phyloP scores from a whole-genome alignment of 257 asterid genomes.

The Petunia secreta region DNA sequence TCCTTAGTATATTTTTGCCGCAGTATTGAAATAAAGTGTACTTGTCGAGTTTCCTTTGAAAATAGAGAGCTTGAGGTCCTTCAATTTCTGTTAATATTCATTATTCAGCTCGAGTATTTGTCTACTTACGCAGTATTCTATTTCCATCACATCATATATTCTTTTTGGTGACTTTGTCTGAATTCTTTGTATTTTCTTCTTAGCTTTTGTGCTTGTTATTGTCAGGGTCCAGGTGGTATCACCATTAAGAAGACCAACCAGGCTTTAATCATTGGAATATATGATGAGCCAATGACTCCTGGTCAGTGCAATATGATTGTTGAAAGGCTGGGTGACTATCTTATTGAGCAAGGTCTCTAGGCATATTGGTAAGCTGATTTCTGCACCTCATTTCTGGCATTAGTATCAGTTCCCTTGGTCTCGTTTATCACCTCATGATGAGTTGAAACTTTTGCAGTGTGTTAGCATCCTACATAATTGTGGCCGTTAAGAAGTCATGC shows the following conservation, averaged over 20 bases:
- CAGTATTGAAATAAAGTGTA: not conserved
- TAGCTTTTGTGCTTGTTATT: constrained; percentile 4
- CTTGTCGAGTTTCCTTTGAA: not conserved
- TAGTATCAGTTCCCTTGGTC: not conserved
- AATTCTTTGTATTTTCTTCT: not conserved
- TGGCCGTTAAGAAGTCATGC: constrained; percentile 25
- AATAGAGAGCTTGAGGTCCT: not conserved
- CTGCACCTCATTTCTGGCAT: not conserved
- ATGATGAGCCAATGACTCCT: constrained; percentile 51
- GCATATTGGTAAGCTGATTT: constrained; percentile 24
- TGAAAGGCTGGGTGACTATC: constrained; percentile 52
- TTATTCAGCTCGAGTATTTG: not conserved
- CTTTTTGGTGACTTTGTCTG: not conserved
- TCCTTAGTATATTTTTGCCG: not conserved
- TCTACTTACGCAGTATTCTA: not conserved
- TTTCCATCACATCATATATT: not conserved
- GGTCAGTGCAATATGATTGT: constrained; percentile 53
- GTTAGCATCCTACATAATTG: constrained; percentile 20
- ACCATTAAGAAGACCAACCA: constrained; percentile 46
- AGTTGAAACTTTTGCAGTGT: constrained; percentile 30
- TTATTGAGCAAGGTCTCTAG: constrained; percentile 39
- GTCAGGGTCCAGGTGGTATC: constrained; percentile 49
- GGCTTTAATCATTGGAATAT: constrained; percentile 48
- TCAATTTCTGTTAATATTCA: not conserved
- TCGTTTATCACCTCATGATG: not conserved